These are phyloP conservation scores for Kodamaea sagamina DNA, from an alignment of 805 yeast species.

Conservation along the genomic window DNA sequence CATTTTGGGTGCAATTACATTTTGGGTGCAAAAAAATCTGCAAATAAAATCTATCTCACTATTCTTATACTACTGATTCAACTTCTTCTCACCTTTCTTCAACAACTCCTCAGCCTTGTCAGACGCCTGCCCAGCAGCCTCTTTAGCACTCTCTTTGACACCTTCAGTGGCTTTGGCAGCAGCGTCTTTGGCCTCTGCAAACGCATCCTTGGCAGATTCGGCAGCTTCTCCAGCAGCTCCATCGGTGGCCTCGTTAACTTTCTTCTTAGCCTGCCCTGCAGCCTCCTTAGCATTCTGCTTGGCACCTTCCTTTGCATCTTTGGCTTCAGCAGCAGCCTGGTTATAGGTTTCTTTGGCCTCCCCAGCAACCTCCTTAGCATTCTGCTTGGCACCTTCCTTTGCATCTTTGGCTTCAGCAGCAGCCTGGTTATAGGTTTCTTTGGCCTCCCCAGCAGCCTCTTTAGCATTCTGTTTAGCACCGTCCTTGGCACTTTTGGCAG, in stretches of 20 bases:
- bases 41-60: too few relatives aligned
- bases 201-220: slow-evolving; percentile 11
- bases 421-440: slow-evolving; percentile 15
- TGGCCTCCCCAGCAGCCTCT: slow-evolving; percentile 7
- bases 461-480: slow-evolving; percentile 1
- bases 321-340: too few relatives aligned
- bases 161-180: neutral
- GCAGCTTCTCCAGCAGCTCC: slow-evolving; percentile 8
- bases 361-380: slow-evolving; percentile 11
- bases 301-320: neutral
- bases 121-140: slow-evolving; percentile 17
- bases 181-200: neutral
- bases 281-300: slow-evolving; percentile 37
- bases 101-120: slow-evolving; percentile 11
- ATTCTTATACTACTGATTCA: too few relatives aligned
- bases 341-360: too few relatives aligned
- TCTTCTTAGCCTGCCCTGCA: slow-evolving; percentile 17
- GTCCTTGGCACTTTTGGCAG: too few relatives aligned
- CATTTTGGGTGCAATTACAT: too few relatives aligned
- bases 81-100: slow-evolving; percentile 14
- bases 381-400: too few relatives aligned
- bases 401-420: slow-evolving; percentile 8
- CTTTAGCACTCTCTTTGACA: slow-evolving; percentile 36
- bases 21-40: too few relatives aligned
- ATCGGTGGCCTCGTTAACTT: slow-evolving; percentile 4